These are phyloP conservation scores for Eurotiales sp. DNA, from an alignment of 2,329 filamentous ascomycete species.

Conservation along the genomic window DNA sequence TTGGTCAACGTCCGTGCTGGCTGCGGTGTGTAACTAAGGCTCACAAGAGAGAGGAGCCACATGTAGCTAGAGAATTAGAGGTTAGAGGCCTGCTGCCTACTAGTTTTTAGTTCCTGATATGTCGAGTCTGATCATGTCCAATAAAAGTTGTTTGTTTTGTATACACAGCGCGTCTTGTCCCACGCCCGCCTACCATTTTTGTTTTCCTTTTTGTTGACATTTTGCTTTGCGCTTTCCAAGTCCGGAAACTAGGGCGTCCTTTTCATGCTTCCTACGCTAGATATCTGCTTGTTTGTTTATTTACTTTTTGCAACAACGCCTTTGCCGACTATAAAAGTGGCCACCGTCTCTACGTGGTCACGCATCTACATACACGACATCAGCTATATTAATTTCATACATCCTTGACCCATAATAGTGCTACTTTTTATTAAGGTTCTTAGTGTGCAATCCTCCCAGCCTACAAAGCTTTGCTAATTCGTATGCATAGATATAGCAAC, in stretches of 20 bases:
- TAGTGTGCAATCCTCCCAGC: neutral
- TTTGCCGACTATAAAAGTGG: neutral
- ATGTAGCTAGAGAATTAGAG: too few relatives aligned
- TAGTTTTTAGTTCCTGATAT: neutral
- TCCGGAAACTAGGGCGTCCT: too few relatives aligned
- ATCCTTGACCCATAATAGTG: too few relatives aligned
- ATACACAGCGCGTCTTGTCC: neutral
- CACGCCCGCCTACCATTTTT: neutral
- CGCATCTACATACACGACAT: neutral
- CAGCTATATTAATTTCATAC: neutral
- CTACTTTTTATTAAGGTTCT: neutral
- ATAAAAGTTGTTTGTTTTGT: neutral
- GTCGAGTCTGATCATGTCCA: neutral
- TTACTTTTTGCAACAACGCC: neutral
- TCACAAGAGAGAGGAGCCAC: too few relatives aligned
- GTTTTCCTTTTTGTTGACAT: neutral
- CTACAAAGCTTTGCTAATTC: neutral
- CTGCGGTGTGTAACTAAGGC: neutral
- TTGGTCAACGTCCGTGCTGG: conserved; percentile 9
- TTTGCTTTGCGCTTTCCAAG: too few relatives aligned
- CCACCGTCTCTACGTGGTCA: neutral
- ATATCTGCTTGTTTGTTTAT: neutral
- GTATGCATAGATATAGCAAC: neutral
- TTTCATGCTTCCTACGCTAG: neutral
- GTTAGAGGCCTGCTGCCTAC: neutral